Base-by-base conservation (phyloP, 2,329 filamentous ascomycete species). In the Endoconidiophora laricicola region DNA sequence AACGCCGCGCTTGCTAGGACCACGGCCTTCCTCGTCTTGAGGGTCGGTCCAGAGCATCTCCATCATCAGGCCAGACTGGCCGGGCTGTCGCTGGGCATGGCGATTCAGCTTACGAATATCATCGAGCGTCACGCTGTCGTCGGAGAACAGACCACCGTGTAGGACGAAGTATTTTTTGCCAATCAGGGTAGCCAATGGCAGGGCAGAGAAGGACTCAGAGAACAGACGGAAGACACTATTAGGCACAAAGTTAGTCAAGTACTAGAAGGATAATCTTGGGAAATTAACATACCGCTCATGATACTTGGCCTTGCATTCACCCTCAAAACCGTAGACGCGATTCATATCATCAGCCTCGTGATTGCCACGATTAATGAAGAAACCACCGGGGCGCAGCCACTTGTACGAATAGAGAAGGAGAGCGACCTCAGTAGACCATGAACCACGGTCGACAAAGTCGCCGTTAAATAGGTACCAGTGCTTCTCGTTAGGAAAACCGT, bases 341-440 rank as follows among this genome's bases (percentile, higher is more conserved):
- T 98, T 98, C 91, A 98, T 98, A 66, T 95, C 90, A 63, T 96
- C 90, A 45, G 91, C 96, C 69, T 98, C 91, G 67, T 98, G 91
- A 67, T 98, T 98, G 58, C 91, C 91, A 55, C 91, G 80, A 72
- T 98, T 98, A 56, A 98, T 71, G 76, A 94, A 96, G 73, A 98
- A 90, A 49, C 73, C 78, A 41, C 79, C 76, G 6, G 91, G 91
- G 49, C 84, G 79, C 59, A 96, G 66, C 90, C 86, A 94, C 70
- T 98, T 98, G 74, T 94, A 94, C 42, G 90, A 84, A 65, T 95
- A 98, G 18, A 98, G 72, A 9, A 95, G 72, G 44, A 98, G 73
- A 9, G 87, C 90, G 58, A 98, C 93, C 64, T 98, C 91, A n/a
- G 81, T 87, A 5, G 90, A 96, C 91, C 91, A 98, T 37, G 87